Base-by-base conservation (phyloP, 1,139 yeast genomes). In the Kurtzmaniella quercitrusa region DNA sequence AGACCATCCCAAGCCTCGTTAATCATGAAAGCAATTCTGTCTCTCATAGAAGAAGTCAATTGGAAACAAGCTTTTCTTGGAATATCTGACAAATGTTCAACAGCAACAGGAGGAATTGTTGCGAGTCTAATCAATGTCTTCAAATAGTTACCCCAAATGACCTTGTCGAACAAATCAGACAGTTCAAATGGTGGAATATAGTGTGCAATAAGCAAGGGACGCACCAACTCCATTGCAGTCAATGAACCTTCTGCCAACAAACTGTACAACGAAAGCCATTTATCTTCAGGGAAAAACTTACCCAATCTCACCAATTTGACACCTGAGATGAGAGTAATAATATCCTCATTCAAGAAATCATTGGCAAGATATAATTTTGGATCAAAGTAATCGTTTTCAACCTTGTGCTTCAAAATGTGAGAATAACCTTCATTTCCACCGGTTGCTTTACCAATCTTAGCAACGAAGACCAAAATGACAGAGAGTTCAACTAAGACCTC, bases 401-500 rank as follows among this genome's bases (percentile, higher is more conserved):
- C 54, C 22, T 55, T 50, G 5, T 56, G 49, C 8, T 50, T 46
- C 46, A 67, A 60, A 38, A 71, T 66, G 45, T 57, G 54, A 21
- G 46, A 43, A 47, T 50, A 65, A 16, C 82, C 78, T 15, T 73
- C 70, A 19, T 68, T 60, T 2, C 82, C 79, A 20, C 77, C 71
- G 12, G 76, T 63, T 7, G 50, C 54, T 48, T 67, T 71, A 21
- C 80, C 80, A 45, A 80, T 70, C 50, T 69, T 72, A n/a, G 83
- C 72, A 42, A 83, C 63, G 53, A 72, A 78, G 33, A 80, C 66
- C 46, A 84, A 80, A 17, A 83, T 65, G 6, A 83, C 72, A 16
- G 84, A 71, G 42, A 87, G 57, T 57, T 88, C 97, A 42, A 85
- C 69, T 46, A 88, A 65, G 2, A 86, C 68, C 58, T 88, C 97